Evolutionary conservation across 352 stramenopile species (phyloP).

Genomic region (Phytopythium chamaehyphon): DNA sequence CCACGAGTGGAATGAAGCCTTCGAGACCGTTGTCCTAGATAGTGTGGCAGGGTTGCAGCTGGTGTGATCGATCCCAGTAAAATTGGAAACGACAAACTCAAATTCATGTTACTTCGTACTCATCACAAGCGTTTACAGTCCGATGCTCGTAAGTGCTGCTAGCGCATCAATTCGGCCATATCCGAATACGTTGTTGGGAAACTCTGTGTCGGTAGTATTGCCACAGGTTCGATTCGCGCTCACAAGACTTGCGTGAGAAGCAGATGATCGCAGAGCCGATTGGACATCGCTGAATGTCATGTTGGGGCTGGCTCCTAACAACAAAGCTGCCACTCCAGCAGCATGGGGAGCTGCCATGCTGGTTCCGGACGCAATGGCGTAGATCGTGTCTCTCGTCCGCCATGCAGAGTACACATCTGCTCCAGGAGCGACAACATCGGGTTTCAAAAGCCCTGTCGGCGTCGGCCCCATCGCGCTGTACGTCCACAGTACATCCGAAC

Average conservation of each 20-base stretch:
- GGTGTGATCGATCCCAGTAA: no score
- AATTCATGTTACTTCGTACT: no score
- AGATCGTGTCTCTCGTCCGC: constrained; percentile 29
- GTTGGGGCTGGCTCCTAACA: constrained; percentile 26
- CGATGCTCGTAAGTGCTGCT: constrained; percentile 6
- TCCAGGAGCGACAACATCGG: constrained; percentile 39
- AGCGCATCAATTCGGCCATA: constrained; percentile 20
- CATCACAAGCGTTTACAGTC: no score
- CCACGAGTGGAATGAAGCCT: no score
- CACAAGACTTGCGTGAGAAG: constrained; percentile 6
- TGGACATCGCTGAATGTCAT: constrained; percentile 29
- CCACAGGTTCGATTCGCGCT: constrained; percentile 14
- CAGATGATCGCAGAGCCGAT: constrained; percentile 5
- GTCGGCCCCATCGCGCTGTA: constrained; percentile 35
- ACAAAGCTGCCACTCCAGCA: constrained; percentile 33
- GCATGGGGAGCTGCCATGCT: constrained; percentile 47
- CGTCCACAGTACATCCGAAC: constrained; percentile 16
- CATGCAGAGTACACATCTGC: constrained; percentile 28
- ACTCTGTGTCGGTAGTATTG: constrained; percentile 12
- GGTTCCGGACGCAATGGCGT: constrained; percentile 34
- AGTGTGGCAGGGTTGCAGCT: no score
- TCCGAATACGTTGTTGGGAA: constrained; percentile 29
- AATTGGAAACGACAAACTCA: no score
- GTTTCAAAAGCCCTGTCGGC: constrained; percentile 23
- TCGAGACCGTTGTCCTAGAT: no score